Evolutionary conservation across 495 filamentous ascomycete genomes (phyloP), one percentile per base, ranked within the genome.

Genomic region (Hyaloscypha variabilis): DNA sequence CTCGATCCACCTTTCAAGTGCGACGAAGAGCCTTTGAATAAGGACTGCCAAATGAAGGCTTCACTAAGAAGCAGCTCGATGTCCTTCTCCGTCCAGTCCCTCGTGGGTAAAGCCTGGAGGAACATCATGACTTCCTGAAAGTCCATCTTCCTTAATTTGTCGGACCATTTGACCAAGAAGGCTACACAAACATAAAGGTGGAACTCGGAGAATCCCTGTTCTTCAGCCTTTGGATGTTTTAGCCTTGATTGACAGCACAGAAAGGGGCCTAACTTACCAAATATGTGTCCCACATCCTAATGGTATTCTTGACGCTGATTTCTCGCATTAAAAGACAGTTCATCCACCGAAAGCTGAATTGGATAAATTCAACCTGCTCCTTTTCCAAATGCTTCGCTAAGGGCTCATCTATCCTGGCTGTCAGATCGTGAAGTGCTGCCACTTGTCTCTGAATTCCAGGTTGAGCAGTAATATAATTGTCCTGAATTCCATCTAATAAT

Each of bases 41-140:
- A 80, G 66, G 89, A 94, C 77, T 96, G 91, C 93, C 93, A 97
- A 67, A 97, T 96, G 72, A 91, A 97, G 6, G 93, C 93, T 78
- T 99, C 95, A 75, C 93, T 97, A 54, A 99, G 81, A 60, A 99
- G 80, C 31, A 99, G 86, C 76, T 97, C 95, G 67, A 99, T 94
- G 67, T 99, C 95, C 78, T 98, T 97, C 76, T 97, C 96, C 14
- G 93, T 96, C 95, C 95, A 99, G 29, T 88, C 85, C 63, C 88
- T 88, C n/a, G 96, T 99, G 8, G 95, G 95, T 65, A 98, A 77
- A 36, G 94, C 91, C 79, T 99, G 95, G 29, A 99, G 81, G 72
- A 98, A 99, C 94, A 98, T 98, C 95, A 99, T 98, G 62, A 96
- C 88, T 74, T 97, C 94, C 82, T 97, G 83, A 69, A 96, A 99